phyloP scores from a whole-genome alignment of 306 rosid species.

The Ammopiptanthus mongolicus region DNA sequence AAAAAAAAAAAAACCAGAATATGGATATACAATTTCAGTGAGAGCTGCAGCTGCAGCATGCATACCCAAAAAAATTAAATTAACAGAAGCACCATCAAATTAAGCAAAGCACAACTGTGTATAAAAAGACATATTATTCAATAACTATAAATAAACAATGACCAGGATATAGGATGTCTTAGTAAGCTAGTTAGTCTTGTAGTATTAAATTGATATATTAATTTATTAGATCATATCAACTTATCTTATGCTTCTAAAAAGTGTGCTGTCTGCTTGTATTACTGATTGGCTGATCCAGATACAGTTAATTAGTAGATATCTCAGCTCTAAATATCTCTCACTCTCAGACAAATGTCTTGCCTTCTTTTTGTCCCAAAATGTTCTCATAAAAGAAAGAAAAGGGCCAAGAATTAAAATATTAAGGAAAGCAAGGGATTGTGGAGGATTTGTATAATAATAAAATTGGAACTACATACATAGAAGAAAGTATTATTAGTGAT shows the following conservation, averaged over 20 bases:
- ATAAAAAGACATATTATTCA: neutral
- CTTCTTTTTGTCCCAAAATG: constrained; percentile 23
- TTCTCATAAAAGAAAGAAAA: constrained; percentile 28
- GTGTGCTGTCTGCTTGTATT: constrained; percentile 2
- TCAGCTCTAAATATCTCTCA: neutral
- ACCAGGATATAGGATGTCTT: neutral
- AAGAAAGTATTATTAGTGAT: constrained; percentile 25
- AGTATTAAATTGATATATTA: neutral
- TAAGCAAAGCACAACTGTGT: neutral
- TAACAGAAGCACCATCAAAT: neutral
- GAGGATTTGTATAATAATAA: constrained; percentile 17
- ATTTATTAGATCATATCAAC: neutral
- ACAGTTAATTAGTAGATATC: neutral
- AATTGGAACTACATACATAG: neutral
- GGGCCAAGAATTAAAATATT: constrained; percentile 9
- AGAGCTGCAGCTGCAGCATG: neutral
- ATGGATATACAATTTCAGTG: neutral
- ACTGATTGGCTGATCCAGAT: constrained; percentile 19
- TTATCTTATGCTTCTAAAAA: constrained; percentile 16
- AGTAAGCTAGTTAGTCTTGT: neutral
- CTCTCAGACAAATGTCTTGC: neutral
- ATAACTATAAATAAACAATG: neutral
- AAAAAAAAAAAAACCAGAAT: neutral
- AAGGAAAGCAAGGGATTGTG: constrained; percentile 1
- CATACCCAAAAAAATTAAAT: neutral